Conservation (phyloP, 176 grass and related monocot species). For the Phoenix roebelenii region DNA sequence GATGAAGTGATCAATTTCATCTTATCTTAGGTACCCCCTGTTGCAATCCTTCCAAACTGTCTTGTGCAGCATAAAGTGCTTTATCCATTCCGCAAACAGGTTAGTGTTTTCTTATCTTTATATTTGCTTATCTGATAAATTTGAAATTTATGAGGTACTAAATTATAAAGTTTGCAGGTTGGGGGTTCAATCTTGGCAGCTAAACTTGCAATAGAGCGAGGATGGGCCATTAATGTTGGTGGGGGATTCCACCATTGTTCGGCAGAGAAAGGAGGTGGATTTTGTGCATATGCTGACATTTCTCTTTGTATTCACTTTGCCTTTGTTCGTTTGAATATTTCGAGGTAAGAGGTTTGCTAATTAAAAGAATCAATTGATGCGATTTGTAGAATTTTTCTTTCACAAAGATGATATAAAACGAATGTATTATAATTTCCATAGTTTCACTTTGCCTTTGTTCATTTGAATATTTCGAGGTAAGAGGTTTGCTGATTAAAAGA, state of each 20-base stretch:
- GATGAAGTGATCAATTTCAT: slow-evolving; percentile 3
- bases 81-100: slow-evolving; percentile 70
- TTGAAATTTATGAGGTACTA: neutral
- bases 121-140: no score
- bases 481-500: neutral
- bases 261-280: slow-evolving; percentile 63
- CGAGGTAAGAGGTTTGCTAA: slow-evolving; percentile 28
- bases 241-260: slow-evolving; percentile 98
- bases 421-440: no score
- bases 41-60: slow-evolving; percentile 65
- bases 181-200: slow-evolving; percentile 75
- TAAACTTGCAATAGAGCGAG: slow-evolving; percentile 76
- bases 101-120: slow-evolving; percentile 6
- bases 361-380: no score
- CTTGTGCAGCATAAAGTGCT: slow-evolving; percentile 67
- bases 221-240: slow-evolving; percentile 83
- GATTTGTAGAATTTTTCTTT: no score
- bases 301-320: slow-evolving; percentile 64
- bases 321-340: slow-evolving; percentile 51
- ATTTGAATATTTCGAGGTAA: slow-evolving; percentile 59
- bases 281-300: slow-evolving; percentile 76
- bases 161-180: slow-evolving; percentile 27
- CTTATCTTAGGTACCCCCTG: slow-evolving; percentile 46
- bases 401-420: no score
- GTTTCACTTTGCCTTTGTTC: slow-evolving; percentile 54